Evolutionary conservation across 2,329 filamentous ascomycete species (phyloP), one percentile per base, ranked within the genome.

Genomic region (Sarocladiaceae sp.): DNA sequence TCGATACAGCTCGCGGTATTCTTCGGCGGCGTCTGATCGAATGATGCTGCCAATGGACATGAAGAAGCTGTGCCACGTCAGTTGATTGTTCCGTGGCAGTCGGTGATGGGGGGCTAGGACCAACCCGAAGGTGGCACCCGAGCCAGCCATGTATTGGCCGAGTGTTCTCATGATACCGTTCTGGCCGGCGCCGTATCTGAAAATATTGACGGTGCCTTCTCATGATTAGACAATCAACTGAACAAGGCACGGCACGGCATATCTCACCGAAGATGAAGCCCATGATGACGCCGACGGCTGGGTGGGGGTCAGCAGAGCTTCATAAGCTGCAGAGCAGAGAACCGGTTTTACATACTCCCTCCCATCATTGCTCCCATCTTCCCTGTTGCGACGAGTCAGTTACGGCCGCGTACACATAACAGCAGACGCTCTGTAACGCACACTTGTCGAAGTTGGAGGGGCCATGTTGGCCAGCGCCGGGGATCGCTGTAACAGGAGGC

Each of bases 311-410:
- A 41, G 37, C 37, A 27, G 29, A 13, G 12, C 7, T 41, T 24
- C 23, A 18, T 41, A 27, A 41, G 37, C 23, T 27, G 19, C 37
- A 41, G 45, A 27, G 19, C 37, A 41, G 45, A 27, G 37, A 41
- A 18, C 37, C 19, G 40, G 26, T 33, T 31, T 42, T 43, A 79
- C 89, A 58, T 85, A 97, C 91, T 94, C 64, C 89, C 88, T 56
- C 93, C 93, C 89, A 97, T 97, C 83, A 98, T 83, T 51, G 86
- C 89, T 56, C 93, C 93, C 89, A 97, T 96, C 75, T 95, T 96
- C 40, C 40, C 40, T 43, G 26, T 7, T 32, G 6, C 26, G 4
- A 18, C 26, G 23, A 16, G 66, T 90, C 89, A 95, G 63, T 56
- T 42, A 37, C 29, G 15, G 4, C 19, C n/a, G n/a, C n/a, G n/a